A percentile compares a stretch with the other conserved stretches of the same genome.
Evolutionary conservation across 2,329 filamentous ascomycete genomes (phyloP).

Genomic region (Berkeleyomyces rouxiae): DNA sequence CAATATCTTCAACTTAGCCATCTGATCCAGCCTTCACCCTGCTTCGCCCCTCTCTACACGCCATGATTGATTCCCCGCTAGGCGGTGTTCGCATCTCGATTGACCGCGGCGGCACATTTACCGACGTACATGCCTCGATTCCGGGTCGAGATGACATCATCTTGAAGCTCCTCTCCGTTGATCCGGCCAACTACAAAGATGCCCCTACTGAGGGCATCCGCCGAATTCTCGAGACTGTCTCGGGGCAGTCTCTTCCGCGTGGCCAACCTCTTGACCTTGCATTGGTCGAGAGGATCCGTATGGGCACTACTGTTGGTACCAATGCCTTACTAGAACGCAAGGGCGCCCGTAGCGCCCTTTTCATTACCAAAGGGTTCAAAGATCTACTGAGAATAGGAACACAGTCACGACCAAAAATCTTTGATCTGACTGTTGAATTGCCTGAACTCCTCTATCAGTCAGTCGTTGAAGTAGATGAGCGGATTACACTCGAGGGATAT

Average conservation of each 20-base stretch:
- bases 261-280: conserved; percentile 67
- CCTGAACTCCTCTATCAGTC: conserved; percentile 73
- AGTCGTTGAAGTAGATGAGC: conserved; percentile 80
- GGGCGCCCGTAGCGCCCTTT: conserved; percentile 72
- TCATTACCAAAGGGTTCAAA: conserved; percentile 75
- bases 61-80: neutral
- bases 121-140: conserved; percentile 78
- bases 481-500: conserved; percentile 82
- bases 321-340: conserved; percentile 84
- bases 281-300: conserved; percentile 76
- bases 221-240: conserved; percentile 65
- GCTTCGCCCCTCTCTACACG: neutral
- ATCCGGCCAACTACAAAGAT: conserved; percentile 79
- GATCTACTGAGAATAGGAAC: conserved; percentile 84
- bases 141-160: conserved; percentile 54
- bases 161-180: conserved; percentile 79
- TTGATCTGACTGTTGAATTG: conserved; percentile 73
- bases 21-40: neutral
- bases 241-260: conserved; percentile 57
- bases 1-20: too few relatives aligned
- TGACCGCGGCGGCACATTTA: conserved; percentile 74
- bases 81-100: conserved; percentile 58
- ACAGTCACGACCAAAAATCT: conserved; percentile 77
- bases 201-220: conserved; percentile 84
- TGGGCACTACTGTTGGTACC: conserved; percentile 90